These are phyloP conservation scores for Leccinum variicolor DNA, from an alignment of 768 basidiomycete genomes.

Conservation along the genomic window DNA sequence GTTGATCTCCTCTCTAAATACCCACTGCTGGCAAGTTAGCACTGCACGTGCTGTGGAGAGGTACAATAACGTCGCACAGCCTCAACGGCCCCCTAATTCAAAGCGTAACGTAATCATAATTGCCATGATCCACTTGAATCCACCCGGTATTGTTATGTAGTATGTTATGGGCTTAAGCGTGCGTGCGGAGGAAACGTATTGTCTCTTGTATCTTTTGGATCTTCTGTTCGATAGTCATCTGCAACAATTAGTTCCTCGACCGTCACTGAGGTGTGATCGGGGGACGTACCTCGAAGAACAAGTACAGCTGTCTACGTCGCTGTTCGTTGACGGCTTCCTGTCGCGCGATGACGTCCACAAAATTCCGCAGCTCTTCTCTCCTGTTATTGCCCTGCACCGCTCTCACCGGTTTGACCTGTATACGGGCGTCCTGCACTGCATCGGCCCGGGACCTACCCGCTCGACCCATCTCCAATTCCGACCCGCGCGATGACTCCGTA, in stretches of 20 bases:
- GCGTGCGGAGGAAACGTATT: slow-evolving; percentile 37
- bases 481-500: slow-evolving; percentile 16
- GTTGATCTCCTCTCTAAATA: slow-evolving; percentile 1
- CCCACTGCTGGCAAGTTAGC: no score
- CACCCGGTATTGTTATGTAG: slow-evolving; percentile 3
- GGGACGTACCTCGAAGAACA: slow-evolving; percentile 45
- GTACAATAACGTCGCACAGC: slow-evolving; percentile 4
- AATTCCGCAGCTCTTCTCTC: slow-evolving; percentile 27
- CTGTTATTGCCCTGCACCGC: slow-evolving; percentile 1
- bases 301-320: slow-evolving; percentile 44
- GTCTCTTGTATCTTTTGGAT: slow-evolving; percentile 49
- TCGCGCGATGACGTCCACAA: slow-evolving; percentile 47
- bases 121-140: neutral
- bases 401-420: neutral
- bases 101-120: neutral
- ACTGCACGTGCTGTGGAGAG: slow-evolving; percentile 14
- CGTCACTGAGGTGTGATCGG: neutral
- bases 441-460: neutral
- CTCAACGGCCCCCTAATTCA: neutral
- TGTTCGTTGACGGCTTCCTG: slow-evolving; percentile 37
- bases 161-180: neutral
- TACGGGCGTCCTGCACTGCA: neutral
- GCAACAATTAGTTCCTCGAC: neutral
- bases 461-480: neutral
- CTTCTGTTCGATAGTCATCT: slow-evolving; percentile 59